A percentile compares a stretch with the other conserved stretches of the same genome.
Evolutionary conservation across 495 filamentous ascomycete genomes (phyloP).

Genomic region (Xylaria scruposa): DNA sequence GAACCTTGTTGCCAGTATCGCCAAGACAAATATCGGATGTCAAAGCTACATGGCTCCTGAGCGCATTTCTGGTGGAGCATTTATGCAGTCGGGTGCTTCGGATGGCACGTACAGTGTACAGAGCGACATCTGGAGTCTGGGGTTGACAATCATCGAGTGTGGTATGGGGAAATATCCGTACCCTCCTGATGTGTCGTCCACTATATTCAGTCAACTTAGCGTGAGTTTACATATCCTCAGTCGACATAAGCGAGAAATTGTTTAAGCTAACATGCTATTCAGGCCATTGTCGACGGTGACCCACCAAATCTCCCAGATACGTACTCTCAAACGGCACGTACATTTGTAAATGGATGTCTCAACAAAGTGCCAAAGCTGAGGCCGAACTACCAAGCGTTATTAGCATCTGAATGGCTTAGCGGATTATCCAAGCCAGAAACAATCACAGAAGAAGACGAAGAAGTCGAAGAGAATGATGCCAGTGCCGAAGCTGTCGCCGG

Average conservation of each 20-base stretch:
- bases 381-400: conserved; percentile 86
- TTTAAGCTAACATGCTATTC: conserved; percentile 31
- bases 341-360: conserved; percentile 88
- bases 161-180: conserved; percentile 96
- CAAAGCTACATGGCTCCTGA: conserved; percentile 99
- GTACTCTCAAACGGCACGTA: conserved; percentile 79
- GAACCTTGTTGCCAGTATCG: conserved; percentile 95
- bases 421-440: conserved; percentile 81
- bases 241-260: background rate
- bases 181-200: conserved; percentile 96
- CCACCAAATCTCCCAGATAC: conserved; percentile 84
- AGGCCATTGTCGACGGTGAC: conserved; percentile 98
- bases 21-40: conserved; percentile 98
- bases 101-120: conserved; percentile 96
- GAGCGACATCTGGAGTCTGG: conserved; percentile 97
- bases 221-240: conserved; percentile 63
- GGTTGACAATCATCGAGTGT: conserved; percentile 95
- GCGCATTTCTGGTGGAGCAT: conserved; percentile 84
- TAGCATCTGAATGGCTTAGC: conserved; percentile 87
- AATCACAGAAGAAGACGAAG: conserved; percentile 78
- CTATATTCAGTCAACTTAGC: conserved; percentile 96
- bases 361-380: conserved; percentile 91
- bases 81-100: conserved; percentile 73
- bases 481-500: conserved; percentile 54
- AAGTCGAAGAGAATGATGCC: conserved; percentile 55